A percentile compares a stretch with the other conserved stretches of the same genome.
Evolutionary conservation across 192 early-diverging fungal genomes (phyloP).

Genomic region (Phycomyces blakesleeanus): DNA sequence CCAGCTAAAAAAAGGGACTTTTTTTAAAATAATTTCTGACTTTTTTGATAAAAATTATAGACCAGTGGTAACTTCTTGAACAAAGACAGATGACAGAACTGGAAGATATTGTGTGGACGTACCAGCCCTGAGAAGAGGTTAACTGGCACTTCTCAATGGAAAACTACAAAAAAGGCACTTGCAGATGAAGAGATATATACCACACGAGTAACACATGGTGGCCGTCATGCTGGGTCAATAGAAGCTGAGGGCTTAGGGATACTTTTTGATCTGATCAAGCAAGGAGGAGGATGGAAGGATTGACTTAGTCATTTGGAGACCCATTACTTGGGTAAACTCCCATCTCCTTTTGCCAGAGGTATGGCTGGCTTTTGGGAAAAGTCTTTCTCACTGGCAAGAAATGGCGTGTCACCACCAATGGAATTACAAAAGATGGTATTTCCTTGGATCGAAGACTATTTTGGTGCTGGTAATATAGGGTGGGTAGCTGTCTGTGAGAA

Average conservation of each 20-base stretch:
- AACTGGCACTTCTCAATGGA: background rate
- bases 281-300: too few relatives aligned
- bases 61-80: background rate
- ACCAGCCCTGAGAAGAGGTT: background rate
- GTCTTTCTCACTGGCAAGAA: too few relatives aligned
- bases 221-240: background rate
- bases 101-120: background rate
- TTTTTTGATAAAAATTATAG: background rate
- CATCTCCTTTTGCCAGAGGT: too few relatives aligned
- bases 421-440: too few relatives aligned
- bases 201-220: conserved; percentile 2
- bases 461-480: too few relatives aligned
- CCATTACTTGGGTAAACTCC: too few relatives aligned
- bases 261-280: too few relatives aligned
- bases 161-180: background rate
- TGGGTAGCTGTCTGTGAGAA: too few relatives aligned
- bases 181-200: background rate
- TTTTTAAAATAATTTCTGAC: background rate
- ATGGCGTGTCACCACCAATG: too few relatives aligned
- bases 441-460: too few relatives aligned
- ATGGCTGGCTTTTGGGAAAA: too few relatives aligned
- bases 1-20: background rate
- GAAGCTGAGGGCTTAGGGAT: background rate
- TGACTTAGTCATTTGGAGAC: too few relatives aligned
- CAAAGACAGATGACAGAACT: background rate